Evolutionary conservation across 2,329 filamentous ascomycete genomes (phyloP), one percentile per base, ranked within the genome.

Genomic region (Neopestalotiopsis clavispora): DNA sequence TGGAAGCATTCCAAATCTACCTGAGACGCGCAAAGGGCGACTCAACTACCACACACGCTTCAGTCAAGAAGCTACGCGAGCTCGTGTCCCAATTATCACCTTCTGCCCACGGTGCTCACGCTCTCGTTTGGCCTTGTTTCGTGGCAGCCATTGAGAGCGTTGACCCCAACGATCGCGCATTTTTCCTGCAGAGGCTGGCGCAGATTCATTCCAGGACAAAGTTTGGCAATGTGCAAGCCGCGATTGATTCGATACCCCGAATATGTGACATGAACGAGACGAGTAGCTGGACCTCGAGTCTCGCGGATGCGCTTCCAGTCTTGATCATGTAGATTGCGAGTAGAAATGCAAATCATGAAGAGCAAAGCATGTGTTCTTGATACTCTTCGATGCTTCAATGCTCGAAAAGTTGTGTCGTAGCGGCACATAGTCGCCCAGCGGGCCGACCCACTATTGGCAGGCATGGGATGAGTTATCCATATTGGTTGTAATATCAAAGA

Each of bases 71-170:
- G 23, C 69, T 83, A 0, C 78, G 76, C 1, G 68, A 73, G 13
- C 75, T 78, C 2, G 75, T 82, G 0, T 40, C 71, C 1, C 70
- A 70, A 5, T 67, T 83, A 4, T 72, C 75, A 4, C 70, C 74
- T 0, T 67, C 74, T 1, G 76, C 74, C 0, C 75, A 76, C 3
- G 80, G 81, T 2, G 75, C 76, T 0, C 81, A 83, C 56, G 78
- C 80, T 1, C 76, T 83, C 0, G 80, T 83, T 0, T 83, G 81
- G 81, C 74, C 78, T 0, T 83, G 78, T 65, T 83, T 83, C 38
- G 75, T 83, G 1, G 81, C 79, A 0, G 80, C 80, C 0, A 80
- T 80, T 0, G 81, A 83, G 67, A 82, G 80, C 52, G 74, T 73
- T 0, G 71, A 78, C 1, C 76, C 77, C 0, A 75, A 75, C 23